Evolutionary conservation across 805 yeast genomes (phyloP).

Genomic region (Candida chauliodis): DNA sequence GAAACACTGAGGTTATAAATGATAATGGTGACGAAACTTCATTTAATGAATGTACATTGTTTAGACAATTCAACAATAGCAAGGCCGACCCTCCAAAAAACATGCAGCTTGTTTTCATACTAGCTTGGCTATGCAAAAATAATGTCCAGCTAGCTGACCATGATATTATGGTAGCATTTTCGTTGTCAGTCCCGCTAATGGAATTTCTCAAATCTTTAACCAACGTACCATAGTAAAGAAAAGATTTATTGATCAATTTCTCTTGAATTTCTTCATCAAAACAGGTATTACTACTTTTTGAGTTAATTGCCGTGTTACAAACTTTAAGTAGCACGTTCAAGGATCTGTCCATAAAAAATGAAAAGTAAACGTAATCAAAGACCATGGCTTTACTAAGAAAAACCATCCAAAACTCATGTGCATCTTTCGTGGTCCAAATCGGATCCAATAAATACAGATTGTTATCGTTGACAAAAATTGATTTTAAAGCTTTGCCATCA

Average conservation of each 20-base stretch:
- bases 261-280: conserved; percentile 28
- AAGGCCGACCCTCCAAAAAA: conserved; percentile 34
- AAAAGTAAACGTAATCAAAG: conserved; percentile 26
- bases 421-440: conserved; percentile 21
- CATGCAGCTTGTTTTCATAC: conserved; percentile 29
- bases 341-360: conserved; percentile 36
- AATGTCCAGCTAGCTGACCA: conserved; percentile 34
- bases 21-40: conserved; percentile 18
- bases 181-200: conserved; percentile 26
- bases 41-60: conserved; percentile 15
- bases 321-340: conserved; percentile 21
- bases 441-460: conserved; percentile 14
- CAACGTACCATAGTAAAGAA: conserved; percentile 31
- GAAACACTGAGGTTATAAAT: conserved; percentile 18
- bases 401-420: conserved; percentile 26
- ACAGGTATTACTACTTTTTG: conserved; percentile 13
- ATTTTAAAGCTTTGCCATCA: neutral
- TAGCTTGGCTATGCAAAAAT: conserved; percentile 29
- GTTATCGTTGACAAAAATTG: neutral
- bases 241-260: conserved; percentile 28
- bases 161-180: conserved; percentile 35
- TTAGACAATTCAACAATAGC: conserved; percentile 22
- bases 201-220: conserved; percentile 32
- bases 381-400: conserved; percentile 25
- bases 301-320: conserved; percentile 10